Base-by-base conservation (phyloP, 2,329 filamentous ascomycete genomes). In the Aspergillus sclerotialis region DNA sequence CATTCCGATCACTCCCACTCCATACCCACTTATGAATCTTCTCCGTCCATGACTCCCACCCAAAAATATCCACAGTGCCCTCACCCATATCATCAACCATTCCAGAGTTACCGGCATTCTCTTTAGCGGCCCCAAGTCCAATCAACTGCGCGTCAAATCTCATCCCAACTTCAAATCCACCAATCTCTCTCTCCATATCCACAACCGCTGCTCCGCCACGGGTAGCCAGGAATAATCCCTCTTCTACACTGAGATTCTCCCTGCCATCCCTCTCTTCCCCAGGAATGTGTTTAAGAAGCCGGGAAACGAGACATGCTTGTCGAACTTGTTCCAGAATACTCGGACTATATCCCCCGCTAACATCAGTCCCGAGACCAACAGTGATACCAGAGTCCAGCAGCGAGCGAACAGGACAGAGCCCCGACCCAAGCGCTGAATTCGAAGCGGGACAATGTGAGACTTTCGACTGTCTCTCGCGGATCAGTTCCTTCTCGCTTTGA, bases 1-100 rank as follows among this genome's bases (percentile, higher is more conserved):
- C 90, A 60, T 96, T 96, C 47, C 90, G 72, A 63, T 96, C 92
- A 67, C 96, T 89, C 0, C 92, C 92, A 45, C 78, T 84, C 64
- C 84, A 98, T 41, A 96, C 69, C 92, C 92, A 98, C 69, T 98
- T 98, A 33, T 86, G 84, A 8, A 96, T 65, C 52, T 70, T 77
- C 52, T 96, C 86, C 25, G 82, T 77, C 86, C 84, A 93, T n/a
- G 55, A 76, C 72, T 96, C 90, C 76, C 82, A 87, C 1, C 88
- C 89, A 67, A 95, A 98, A 0, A 95, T 60, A 60, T 95, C 88
- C 0, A 95, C 86, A 30, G 80, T 78, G 0, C 82, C 63, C 68
- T 3, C 66, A 60, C 4, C 63, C 63, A 1, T 58, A 1, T 33
- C 39, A 10, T 46, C 46, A 3, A 42, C 38, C 39, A 38, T 37